Base-by-base conservation (phyloP, 2,329 filamentous ascomycete species). In the Ophiostoma montium region DNA sequence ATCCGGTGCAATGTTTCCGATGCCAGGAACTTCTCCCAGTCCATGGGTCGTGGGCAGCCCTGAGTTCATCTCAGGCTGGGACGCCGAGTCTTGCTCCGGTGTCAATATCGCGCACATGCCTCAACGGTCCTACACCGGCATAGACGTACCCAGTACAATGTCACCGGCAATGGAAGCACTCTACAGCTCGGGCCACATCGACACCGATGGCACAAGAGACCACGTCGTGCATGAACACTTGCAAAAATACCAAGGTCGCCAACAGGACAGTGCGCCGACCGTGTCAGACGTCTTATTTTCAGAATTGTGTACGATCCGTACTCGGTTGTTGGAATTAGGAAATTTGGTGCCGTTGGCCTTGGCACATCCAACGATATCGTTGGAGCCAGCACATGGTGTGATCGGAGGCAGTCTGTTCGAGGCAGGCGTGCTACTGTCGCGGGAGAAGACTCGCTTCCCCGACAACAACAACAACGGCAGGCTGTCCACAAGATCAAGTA, bases 311-410 rank as follows among this genome's bases (percentile, higher is more conserved):
- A 60, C 65, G 44, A 61, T 67, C 53, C 65, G 66, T 55, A 57
- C 62, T 48, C 58, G 62, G 21, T 59, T 68, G 9, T 59, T 65
- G 56, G 62, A 63, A 54, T 62, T 68, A n/a, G 59, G 62, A 41
- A 35, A 60, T 57, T 12, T 51, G 48, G 30, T 57, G 57, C 30
- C 57, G 57, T 49, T 56, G 51, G 50, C 59, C 53, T 33, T 19
- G 18, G 45, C 27, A 12, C n/a, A 12, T 30, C 27, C 16, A 30
- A 38, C 12, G 9, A 30, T 10, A 4, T 31, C 7, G 19, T 19
- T 15, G 15, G 32, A 21, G 11, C 30, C 42, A 21, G 30, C 23
- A 27, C 23, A 27, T 33, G 32, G 32, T n/a, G 32, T 33, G 4
- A n/a, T 33, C 3, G 11, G 15, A 10, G 32, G 32, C 10, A 33